Conservation (phyloP, 2,329 filamentous ascomycete genomes). For the Sordariomycetes sp. region DNA sequence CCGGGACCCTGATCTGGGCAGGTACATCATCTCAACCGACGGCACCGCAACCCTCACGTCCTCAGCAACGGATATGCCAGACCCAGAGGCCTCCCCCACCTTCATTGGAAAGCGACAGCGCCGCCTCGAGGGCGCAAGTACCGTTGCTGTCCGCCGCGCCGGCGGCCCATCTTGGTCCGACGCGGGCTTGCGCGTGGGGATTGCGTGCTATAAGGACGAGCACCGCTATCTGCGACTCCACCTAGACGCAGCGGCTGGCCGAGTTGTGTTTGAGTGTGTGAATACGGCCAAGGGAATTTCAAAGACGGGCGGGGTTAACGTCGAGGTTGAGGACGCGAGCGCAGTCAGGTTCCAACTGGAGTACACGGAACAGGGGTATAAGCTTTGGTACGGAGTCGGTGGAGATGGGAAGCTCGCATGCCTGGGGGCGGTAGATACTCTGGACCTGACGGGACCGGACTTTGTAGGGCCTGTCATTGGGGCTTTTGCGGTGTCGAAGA, state of each 20-base stretch:
- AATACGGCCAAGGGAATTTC: constrained; percentile 9
- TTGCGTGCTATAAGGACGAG: constrained; percentile 12
- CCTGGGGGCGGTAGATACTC: constrained; percentile 9
- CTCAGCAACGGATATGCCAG: not conserved
- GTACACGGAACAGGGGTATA: not conserved
- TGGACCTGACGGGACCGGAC: constrained; percentile 16
- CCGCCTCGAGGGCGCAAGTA: not conserved
- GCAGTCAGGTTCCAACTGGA: not conserved
- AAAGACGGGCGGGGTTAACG: not conserved
- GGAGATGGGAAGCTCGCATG: not conserved
- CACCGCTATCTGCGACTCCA: constrained; percentile 8
- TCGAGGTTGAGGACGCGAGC: not conserved
- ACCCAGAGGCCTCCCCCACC: constrained; percentile 3
- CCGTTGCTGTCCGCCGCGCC: not conserved
- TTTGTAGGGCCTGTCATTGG: constrained; percentile 19
- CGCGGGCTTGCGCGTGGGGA: constrained; percentile 7
- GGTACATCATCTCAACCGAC: constrained; percentile 6
- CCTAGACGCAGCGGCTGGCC: constrained; percentile 2
- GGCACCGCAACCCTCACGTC: constrained; percentile 3
- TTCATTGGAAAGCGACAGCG: constrained; percentile 10
- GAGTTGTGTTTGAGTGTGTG: constrained; percentile 7
- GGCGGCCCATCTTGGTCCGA: not conserved
- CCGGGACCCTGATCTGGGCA: constrained; percentile 6
- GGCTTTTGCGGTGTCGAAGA: constrained; percentile 11
- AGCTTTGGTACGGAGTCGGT: not conserved